A percentile compares a stretch with the other conserved stretches of the same genome.
phyloP scores from a whole-genome alignment of 2,329 filamentous ascomycete species.

The Alternaria infectoria region DNA sequence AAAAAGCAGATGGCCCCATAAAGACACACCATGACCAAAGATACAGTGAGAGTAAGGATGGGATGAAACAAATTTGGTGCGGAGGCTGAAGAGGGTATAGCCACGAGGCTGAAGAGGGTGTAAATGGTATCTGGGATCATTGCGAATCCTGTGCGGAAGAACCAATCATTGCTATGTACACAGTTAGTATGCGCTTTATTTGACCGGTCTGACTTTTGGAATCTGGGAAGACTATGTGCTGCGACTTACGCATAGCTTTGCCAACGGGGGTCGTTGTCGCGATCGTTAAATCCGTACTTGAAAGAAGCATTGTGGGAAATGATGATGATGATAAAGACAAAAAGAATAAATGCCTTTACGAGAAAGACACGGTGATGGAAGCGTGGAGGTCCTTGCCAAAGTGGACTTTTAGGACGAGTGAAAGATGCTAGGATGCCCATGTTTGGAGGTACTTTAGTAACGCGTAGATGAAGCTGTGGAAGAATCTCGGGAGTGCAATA shows the following conservation, averaged over 20 bases:
- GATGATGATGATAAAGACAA: neutral
- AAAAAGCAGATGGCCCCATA: neutral
- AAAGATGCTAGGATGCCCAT: constrained; percentile 11
- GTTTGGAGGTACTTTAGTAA: neutral
- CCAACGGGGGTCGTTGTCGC: neutral
- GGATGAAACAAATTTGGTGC: neutral
- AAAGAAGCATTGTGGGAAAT: neutral
- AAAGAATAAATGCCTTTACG: constrained; percentile 2
- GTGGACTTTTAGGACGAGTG: constrained; percentile 3
- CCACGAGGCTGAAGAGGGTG: neutral
- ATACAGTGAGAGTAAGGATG: neutral
- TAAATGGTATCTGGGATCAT: neutral
- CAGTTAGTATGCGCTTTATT: neutral
- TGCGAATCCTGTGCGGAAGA: neutral
- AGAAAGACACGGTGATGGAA: constrained; percentile 16
- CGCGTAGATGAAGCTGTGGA: neutral
- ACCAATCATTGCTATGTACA: neutral
- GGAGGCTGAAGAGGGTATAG: neutral
- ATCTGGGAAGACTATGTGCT: neutral
- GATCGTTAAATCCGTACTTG: neutral
- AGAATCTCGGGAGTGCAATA: neutral
- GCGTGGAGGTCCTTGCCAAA: constrained; percentile 16
- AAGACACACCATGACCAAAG: neutral
- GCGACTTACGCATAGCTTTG: neutral
- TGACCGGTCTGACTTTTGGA: neutral